phyloP scores from a whole-genome alignment of 805 yeast genomes.

The Candida fluviatilis region DNA sequence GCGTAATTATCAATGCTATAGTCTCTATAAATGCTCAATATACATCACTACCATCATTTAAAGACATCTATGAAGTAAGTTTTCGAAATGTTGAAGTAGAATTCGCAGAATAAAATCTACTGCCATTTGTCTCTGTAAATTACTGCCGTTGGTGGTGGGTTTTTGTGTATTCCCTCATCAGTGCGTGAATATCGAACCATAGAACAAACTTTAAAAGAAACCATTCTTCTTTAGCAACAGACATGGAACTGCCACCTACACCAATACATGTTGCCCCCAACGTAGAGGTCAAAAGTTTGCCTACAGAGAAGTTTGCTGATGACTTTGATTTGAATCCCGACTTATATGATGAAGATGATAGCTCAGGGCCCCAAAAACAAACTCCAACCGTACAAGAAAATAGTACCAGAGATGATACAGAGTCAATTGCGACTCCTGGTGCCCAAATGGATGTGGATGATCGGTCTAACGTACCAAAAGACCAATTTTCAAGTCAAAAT shows the following conservation, averaged over 20 bases:
- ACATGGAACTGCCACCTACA: conserved; percentile 26
- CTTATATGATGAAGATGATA: conserved; percentile 22
- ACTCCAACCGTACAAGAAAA: background rate
- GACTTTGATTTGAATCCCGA: conserved; percentile 39
- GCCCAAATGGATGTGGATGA: background rate
- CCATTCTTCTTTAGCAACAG: no score
- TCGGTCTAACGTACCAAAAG: background rate
- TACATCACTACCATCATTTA: no score
- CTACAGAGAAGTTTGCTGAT: conserved; percentile 19
- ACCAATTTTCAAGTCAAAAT: background rate
- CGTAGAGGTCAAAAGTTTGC: conserved; percentile 27
- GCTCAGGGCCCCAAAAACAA: background rate
- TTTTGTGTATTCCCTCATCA: no score
- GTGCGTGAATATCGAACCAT: no score
- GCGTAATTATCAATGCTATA: no score
- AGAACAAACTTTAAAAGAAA: no score
- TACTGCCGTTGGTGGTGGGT: no score
- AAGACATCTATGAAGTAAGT: no score
- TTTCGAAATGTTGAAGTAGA: no score
- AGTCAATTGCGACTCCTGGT: background rate
- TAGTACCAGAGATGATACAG: background rate
- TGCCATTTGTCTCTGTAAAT: no score
- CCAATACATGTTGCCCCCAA: conserved; percentile 34
- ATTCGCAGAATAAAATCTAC: no score
- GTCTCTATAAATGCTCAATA: no score